A percentile compares a stretch with the other conserved stretches of the same genome.
phyloP scores from a whole-genome alignment of 331 rosid genomes.

The Phaseolus coccineus region DNA sequence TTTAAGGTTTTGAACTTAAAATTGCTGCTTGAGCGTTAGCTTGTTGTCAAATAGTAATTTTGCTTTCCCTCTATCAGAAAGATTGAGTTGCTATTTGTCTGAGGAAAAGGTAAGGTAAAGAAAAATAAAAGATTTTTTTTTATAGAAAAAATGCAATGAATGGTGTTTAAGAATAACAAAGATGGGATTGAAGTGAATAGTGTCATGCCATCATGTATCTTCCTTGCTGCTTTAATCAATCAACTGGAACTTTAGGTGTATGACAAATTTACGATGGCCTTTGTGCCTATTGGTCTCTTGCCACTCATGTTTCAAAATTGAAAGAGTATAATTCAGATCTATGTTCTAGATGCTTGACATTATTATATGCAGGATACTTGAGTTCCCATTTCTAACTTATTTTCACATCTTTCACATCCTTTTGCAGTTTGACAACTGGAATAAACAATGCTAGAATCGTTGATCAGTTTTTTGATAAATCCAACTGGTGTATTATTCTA shows the following conservation, averaged over 20 bases:
- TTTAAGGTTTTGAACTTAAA: not conserved
- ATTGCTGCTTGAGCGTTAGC: not conserved
- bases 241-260: constrained; percentile 23
- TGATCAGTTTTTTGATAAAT: constrained; percentile 87
- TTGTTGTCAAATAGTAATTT: constrained; percentile 13
- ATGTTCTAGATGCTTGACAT: constrained; percentile 30
- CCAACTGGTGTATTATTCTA: constrained; percentile 92
- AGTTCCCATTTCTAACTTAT: constrained; percentile 32
- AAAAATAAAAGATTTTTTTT: not conserved
- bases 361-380: not conserved
- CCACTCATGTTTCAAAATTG: constrained; percentile 15
- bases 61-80: not conserved
- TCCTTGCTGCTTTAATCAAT: constrained; percentile 12
- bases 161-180: constrained; percentile 5
- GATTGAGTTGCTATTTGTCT: constrained; percentile 17
- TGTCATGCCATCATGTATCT: constrained; percentile 3
- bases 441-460: constrained; percentile 69
- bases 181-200: not conserved
- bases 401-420: constrained; percentile 23
- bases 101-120: constrained; percentile 1
- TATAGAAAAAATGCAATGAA: not conserved
- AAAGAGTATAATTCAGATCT: not conserved
- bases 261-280: constrained; percentile 17
- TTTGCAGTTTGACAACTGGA: constrained; percentile 76
- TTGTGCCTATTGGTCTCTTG: not conserved